Percentiles rank a stretch among this genome's conserved stretches.
phyloP scores from a whole-genome alignment of 805 yeast genomes.

The Starmerella sirachaensis region DNA sequence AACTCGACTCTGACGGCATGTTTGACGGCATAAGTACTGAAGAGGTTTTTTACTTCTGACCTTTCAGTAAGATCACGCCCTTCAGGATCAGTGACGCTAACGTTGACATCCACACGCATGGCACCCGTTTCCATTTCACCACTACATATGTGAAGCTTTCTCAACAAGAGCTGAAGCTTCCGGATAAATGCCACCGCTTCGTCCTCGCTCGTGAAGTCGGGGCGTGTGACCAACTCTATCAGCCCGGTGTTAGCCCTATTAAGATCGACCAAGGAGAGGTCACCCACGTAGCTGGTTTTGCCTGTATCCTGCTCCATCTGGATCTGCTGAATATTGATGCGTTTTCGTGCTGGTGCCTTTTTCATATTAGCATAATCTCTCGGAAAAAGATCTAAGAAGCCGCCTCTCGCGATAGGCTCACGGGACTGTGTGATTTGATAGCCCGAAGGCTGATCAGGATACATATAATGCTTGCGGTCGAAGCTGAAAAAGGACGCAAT shows the following conservation, averaged over 20 bases:
- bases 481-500: slow-evolving; percentile 52
- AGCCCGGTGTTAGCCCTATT: slow-evolving; percentile 80
- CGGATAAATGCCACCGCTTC: slow-evolving; percentile 70
- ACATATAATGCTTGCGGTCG: slow-evolving; percentile 92
- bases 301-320: slow-evolving; percentile 96
- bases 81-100: slow-evolving; percentile 42
- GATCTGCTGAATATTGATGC: slow-evolving; percentile 50
- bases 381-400: slow-evolving; percentile 39
- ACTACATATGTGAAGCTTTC: slow-evolving; percentile 59
- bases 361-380: slow-evolving; percentile 36
- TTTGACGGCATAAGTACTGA: slow-evolving; percentile 68
- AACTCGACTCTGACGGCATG: slow-evolving; percentile 66
- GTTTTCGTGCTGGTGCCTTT: slow-evolving; percentile 14
- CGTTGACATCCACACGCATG: slow-evolving; percentile 85
- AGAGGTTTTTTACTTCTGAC: slow-evolving; percentile 81
- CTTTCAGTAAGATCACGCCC: slow-evolving; percentile 38
- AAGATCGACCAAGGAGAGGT: slow-evolving; percentile 48
- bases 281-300: slow-evolving; percentile 46
- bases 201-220: slow-evolving; percentile 58
- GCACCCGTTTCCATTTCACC: slow-evolving; percentile 94
- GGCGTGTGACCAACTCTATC: slow-evolving; percentile 82
- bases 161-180: slow-evolving; percentile 62
- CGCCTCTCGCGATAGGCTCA: slow-evolving; percentile 64
- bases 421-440: slow-evolving; percentile 90
- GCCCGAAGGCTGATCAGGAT: slow-evolving; percentile 92